Evolutionary conservation across 73 alveolate species (phyloP).

Genomic region (Blepharisma japonicum): DNA sequence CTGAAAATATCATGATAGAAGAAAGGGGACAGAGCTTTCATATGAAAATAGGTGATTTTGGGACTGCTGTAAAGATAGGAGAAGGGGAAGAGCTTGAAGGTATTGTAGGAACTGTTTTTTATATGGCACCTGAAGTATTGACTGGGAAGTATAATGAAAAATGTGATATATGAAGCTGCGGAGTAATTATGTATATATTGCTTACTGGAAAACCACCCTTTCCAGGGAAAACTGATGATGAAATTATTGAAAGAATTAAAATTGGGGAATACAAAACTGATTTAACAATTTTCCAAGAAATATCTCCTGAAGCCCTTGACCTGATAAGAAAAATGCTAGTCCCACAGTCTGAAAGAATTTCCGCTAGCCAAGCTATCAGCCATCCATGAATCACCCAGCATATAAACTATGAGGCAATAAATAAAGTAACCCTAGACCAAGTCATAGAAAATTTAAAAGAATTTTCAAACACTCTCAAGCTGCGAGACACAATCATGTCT

Average conservation of each 20-base stretch:
- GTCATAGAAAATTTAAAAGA: conserved; percentile 8
- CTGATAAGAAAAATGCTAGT: conserved; percentile 51
- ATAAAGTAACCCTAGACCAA: neutral
- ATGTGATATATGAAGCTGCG: conserved; percentile 85
- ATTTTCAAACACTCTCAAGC: neutral
- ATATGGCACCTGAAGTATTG: conserved; percentile 84
- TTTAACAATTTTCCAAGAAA: conserved; percentile 38
- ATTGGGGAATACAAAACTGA: neutral
- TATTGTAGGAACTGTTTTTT: conserved; percentile 65
- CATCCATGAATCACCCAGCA: conserved; percentile 49
- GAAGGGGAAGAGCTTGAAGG: neutral
- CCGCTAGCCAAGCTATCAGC: conserved; percentile 53
- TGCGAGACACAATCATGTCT: neutral
- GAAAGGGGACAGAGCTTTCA: conserved; percentile 37
- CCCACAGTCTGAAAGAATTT: conserved; percentile 39
- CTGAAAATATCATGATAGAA: conserved; percentile 72
- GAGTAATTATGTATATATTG: conserved; percentile 74
- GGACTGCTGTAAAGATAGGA: conserved; percentile 36
- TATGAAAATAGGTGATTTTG: conserved; percentile 79
- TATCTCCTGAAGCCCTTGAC: conserved; percentile 61
- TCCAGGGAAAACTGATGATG: conserved; percentile 59
- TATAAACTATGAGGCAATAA: neutral
- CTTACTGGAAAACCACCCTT: conserved; percentile 84
- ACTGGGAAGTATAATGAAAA: conserved; percentile 63
- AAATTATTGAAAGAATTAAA: conserved; percentile 34